Base-by-base conservation (phyloP, 371 early-diverging fungal genomes). In the Circinella umbellata region DNA sequence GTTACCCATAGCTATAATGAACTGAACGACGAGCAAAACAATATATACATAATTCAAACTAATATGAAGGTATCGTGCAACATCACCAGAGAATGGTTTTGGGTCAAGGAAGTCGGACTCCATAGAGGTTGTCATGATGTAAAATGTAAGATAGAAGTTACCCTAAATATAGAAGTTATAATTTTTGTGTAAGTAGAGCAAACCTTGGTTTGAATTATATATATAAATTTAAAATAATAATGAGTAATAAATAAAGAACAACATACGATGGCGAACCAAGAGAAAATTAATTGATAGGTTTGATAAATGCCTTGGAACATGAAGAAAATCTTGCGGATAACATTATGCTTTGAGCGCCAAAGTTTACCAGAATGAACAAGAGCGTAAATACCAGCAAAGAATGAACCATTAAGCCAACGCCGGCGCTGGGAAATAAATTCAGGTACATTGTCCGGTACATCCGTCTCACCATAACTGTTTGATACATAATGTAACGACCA, bases 351-450 rank as follows among this genome's bases (percentile, higher is more conserved):
- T 3, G 92, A 90, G 47, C 88, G 75, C 80, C 90, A 89, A 72
- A 97, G 89, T 68, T 91, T 86, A 63, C 84, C 82, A 83, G 89
- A 94, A 73, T 96, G 92, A 11, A 81, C 86, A 39, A 94, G 71
- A 5, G 96, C 91, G 77, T 96, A 95, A 54, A 97, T 86, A 36
- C 91, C 91, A 4, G 98, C 97, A 88, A 97, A 97, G 89, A 95
- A 95, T 14, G 95, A 95, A 20, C 98, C 97, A 80, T 95, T 95
- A 64, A 94, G 78, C 96, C 96, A 95, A 64, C 96, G 88, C 77
- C 96, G 91, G 77, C 96, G 88, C 76, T 96, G 96, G 18, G 91
- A 90, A 63, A 95, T 93, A 57, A 94, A 92, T 69, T 96, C 96
- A 34, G 92, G 88, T 20, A 92, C 83, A 80, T 93, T 80, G 65